Evolutionary conservation across 225 moss, liverwort and hornwort genomes (phyloP).

Genomic region (Pseudisothecium myosuroides): DNA sequence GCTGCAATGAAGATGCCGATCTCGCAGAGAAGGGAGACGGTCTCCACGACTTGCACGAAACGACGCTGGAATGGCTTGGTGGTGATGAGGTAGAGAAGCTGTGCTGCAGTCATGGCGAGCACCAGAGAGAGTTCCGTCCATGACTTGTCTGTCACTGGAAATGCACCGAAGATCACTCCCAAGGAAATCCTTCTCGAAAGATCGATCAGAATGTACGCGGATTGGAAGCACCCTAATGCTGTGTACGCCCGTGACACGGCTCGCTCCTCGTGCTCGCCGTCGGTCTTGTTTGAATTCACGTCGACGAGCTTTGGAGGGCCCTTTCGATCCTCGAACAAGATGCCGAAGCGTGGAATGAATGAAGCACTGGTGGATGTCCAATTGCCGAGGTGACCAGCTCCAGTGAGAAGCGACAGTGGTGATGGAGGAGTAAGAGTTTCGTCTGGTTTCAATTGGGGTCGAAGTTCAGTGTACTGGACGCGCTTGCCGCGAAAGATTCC

Average conservation of each 20-base stretch:
- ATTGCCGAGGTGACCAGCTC: conserved; percentile 50
- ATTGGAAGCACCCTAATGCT: conserved; percentile 44
- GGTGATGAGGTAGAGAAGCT: conserved; percentile 52
- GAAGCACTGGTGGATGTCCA: conserved; percentile 48
- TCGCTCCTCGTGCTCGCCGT: conserved; percentile 51
- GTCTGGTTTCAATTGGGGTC: conserved; percentile 6
- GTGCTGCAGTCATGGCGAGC: conserved; percentile 41
- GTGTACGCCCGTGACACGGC: conserved; percentile 23
- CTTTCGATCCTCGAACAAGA: conserved; percentile 87
- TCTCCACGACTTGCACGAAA: conserved; percentile 81
- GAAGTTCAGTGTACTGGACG: conserved; percentile 66
- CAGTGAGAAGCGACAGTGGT: conserved; percentile 30
- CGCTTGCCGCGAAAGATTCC: conserved; percentile 46
- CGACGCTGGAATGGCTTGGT: conserved; percentile 72
- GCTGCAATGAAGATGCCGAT: conserved; percentile 59
- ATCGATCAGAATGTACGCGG: conserved; percentile 59
- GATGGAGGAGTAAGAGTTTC: conserved; percentile 1
- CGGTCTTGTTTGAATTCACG: conserved; percentile 22
- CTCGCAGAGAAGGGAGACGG: conserved; percentile 75
- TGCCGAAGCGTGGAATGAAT: conserved; percentile 69
- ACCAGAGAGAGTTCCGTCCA: conserved; percentile 66
- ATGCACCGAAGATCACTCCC: conserved; percentile 76
- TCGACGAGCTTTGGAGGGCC: conserved; percentile 69
- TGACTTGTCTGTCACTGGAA: conserved; percentile 50
- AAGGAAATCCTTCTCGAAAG: conserved; percentile 53